Percentiles rank a stretch among this genome's conserved stretches.
Evolutionary conservation across 345 rosid genomes (phyloP).

Genomic region (Syzygium aromaticum): DNA sequence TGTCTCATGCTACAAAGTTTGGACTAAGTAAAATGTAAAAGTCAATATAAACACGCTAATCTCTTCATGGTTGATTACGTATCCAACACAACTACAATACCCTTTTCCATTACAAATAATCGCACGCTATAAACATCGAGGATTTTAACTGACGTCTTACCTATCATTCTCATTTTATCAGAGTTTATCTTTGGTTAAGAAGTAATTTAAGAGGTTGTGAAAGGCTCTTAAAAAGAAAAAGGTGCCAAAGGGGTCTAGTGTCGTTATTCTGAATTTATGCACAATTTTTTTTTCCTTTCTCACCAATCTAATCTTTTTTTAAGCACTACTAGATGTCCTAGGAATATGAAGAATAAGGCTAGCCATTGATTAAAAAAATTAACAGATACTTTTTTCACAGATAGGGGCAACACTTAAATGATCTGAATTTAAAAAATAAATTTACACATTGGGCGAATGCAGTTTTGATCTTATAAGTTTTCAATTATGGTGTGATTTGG

Average conservation of each 20-base stretch:
- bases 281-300: background rate
- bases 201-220: background rate
- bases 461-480: background rate
- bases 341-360: background rate
- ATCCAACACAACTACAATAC: too few relatives aligned
- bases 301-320: background rate
- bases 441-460: background rate
- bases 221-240: background rate
- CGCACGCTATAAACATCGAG: too few relatives aligned
- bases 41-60: background rate
- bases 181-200: background rate
- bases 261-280: background rate
- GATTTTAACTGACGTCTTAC: fast-evolving
- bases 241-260: background rate
- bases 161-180: background rate
- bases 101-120: background rate
- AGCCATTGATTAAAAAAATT: background rate
- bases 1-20: too few relatives aligned
- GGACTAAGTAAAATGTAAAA: too few relatives aligned
- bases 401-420: background rate
- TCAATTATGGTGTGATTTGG: background rate
- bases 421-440: background rate
- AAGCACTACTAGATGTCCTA: background rate
- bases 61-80: fast-evolving
- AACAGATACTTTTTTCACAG: background rate